Evolutionary conservation across 495 filamentous ascomycete species (phyloP).

Genomic region (Xylaria longipes): DNA sequence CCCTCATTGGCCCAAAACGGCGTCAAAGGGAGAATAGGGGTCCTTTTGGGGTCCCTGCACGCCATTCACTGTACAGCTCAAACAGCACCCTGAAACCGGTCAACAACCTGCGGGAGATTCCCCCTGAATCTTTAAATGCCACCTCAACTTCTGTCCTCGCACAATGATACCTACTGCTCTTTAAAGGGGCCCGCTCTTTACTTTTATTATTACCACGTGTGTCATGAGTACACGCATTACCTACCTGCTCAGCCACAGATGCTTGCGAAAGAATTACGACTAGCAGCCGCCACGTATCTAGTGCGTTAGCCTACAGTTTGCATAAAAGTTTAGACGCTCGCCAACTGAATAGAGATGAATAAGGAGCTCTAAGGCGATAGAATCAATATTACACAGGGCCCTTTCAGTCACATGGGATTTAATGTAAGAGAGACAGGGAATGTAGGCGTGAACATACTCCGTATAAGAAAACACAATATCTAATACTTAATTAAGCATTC

Average conservation of each 20-base stretch:
- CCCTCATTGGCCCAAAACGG: not conserved
- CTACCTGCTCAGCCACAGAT: constrained; percentile 16
- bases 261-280: constrained; percentile 9
- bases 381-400: not conserved
- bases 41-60: not conserved
- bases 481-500: not conserved
- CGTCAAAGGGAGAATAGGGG: constrained; percentile 12
- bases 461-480: not conserved
- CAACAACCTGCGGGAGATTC: not conserved
- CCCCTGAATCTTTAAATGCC: constrained; percentile 12
- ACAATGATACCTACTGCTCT: not conserved
- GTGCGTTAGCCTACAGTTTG: not conserved
- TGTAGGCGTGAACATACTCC: not conserved
- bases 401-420: not conserved
- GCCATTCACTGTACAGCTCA: constrained; percentile 14
- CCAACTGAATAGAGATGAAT: not conserved
- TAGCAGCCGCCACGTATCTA: not conserved
- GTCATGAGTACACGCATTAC: not conserved
- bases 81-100: constrained; percentile 17
- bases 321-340: not conserved
- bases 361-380: not conserved
- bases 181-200: not conserved
- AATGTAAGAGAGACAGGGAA: not conserved
- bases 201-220: not conserved
- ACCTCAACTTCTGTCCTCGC: not conserved